These are phyloP conservation scores for Phoma herbarum DNA, from an alignment of 2,329 filamentous ascomycete species.

Conservation along the genomic window DNA sequence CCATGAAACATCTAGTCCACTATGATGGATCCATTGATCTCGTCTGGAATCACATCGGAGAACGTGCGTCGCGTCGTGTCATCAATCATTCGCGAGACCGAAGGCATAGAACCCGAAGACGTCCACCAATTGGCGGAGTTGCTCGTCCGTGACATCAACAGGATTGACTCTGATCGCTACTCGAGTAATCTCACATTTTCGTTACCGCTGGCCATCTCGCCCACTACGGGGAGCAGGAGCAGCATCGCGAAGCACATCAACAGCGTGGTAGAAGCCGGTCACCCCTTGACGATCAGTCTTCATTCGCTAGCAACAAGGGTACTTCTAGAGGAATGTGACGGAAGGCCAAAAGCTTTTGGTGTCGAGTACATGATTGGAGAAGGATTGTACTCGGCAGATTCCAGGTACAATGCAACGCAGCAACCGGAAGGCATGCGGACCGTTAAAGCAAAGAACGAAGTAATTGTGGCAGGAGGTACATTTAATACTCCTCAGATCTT, in stretches of 20 bases:
- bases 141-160: neutral
- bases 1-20: neutral
- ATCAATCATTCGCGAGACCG: neutral
- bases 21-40: conserved; percentile 12
- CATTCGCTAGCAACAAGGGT: conserved; percentile 72
- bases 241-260: neutral
- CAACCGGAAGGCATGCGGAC: conserved; percentile 33
- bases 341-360: conserved; percentile 57
- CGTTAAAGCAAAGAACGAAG: conserved; percentile 33
- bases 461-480: conserved; percentile 55
- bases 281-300: conserved; percentile 63
- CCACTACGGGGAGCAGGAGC: neutral
- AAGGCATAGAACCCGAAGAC: neutral
- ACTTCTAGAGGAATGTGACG: conserved; percentile 66
- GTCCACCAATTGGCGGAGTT: neutral
- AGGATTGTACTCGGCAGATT: conserved; percentile 51
- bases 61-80: neutral
- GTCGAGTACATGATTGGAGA: conserved; percentile 52
- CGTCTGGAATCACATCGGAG: neutral
- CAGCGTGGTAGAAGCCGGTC: conserved; percentile 54
- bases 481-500: conserved; percentile 71
- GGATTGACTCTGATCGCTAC: neutral
- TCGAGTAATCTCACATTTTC: conserved; percentile 54
- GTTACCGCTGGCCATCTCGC: conserved; percentile 60
- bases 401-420: conserved; percentile 44